A percentile compares a stretch with the other conserved stretches of the same genome.
phyloP scores from a whole-genome alignment of 192 early-diverging fungal species.

The Chytriomyces confervae region DNA sequence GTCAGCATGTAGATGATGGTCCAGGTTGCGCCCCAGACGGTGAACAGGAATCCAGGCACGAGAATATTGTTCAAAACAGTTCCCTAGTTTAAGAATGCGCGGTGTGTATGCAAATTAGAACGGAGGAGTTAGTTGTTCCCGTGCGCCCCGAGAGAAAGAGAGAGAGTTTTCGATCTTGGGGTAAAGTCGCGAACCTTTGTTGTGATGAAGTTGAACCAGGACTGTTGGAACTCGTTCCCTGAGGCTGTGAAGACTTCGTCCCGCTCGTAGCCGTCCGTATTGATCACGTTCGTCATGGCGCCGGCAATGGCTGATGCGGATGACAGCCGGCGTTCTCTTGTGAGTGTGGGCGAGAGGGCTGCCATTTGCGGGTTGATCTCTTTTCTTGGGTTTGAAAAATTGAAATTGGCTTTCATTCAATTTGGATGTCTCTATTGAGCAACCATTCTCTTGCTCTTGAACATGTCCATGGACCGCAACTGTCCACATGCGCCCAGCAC shows the following conservation, averaged over 20 bases:
- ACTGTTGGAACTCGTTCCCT: conserved; percentile 21
- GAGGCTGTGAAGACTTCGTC: background rate
- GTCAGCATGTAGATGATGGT: conserved; percentile 27
- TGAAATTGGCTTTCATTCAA: background rate
- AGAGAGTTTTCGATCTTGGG: background rate
- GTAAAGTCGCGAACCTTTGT: background rate
- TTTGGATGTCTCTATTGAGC: background rate
- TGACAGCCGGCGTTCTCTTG: background rate
- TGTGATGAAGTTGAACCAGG: conserved; percentile 27
- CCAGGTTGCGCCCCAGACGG: conserved; percentile 20
- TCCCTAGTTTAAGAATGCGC: background rate
- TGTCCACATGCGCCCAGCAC: conserved; percentile 40
- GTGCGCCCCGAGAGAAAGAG: background rate
- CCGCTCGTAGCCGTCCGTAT: background rate
- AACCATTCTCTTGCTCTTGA: conserved; percentile 14
- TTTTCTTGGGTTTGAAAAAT: background rate
- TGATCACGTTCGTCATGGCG: background rate
- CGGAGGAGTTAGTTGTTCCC: background rate
- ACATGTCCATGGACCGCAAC: conserved; percentile 32
- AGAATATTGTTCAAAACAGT: conserved; percentile 15
- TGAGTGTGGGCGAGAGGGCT: background rate
- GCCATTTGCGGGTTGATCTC: background rate
- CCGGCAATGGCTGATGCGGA: background rate
- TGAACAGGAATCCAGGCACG: conserved; percentile 13
- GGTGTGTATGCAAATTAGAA: background rate